Conservation (phyloP, 176 grass and related monocot genomes). For the Poa pratensis region DNA sequence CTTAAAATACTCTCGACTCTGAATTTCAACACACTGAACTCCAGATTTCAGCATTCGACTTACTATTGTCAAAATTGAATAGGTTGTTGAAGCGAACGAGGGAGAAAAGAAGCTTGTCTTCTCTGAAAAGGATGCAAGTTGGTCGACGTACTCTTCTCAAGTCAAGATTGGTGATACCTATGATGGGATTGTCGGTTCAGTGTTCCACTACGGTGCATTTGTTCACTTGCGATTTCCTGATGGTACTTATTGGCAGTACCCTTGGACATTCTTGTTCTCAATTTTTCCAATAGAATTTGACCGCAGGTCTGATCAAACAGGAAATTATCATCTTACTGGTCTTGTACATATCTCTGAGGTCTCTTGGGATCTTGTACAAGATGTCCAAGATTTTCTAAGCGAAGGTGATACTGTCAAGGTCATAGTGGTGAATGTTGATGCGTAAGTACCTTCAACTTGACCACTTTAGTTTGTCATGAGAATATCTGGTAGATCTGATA, state of each 20-base stretch:
- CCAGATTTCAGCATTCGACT: not conserved
- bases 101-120: constrained; percentile 83
- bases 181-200: constrained; percentile 72
- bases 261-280: not conserved
- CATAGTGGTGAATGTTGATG: constrained; percentile 72
- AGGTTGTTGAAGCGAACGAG: constrained; percentile 76
- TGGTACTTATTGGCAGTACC: constrained; percentile 55
- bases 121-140: constrained; percentile 86
- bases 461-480: not conserved
- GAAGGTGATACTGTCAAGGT: constrained; percentile 80
- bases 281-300: constrained; percentile 23
- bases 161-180: constrained; percentile 62
- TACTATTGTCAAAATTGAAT: constrained; percentile 12
- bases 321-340: constrained; percentile 80
- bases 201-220: constrained; percentile 91
- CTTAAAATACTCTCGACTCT: not conserved
- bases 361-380: constrained; percentile 97
- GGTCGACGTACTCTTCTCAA: constrained; percentile 64
- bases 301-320: constrained; percentile 43
- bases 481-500: not conserved
- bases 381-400: constrained; percentile 79
- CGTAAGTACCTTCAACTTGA: constrained; percentile 45
- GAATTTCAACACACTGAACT: not conserved
- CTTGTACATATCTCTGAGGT: constrained; percentile 94
- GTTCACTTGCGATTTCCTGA: constrained; percentile 85